These are phyloP conservation scores for Phlegmacium glaucopus DNA, from an alignment of 768 basidiomycete species.

Conservation along the genomic window DNA sequence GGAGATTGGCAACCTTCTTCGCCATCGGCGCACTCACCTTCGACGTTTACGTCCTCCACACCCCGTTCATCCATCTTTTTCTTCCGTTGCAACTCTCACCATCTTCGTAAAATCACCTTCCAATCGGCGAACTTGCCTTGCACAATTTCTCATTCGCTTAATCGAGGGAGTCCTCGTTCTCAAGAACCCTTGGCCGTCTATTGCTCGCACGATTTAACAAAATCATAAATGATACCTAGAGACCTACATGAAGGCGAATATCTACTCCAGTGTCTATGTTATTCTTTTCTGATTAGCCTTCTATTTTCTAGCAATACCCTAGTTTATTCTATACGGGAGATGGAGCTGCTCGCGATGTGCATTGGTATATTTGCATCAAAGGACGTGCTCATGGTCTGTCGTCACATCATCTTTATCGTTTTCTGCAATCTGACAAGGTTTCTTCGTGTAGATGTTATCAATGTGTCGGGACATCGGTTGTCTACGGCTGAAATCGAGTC, in stretches of 20 bases:
- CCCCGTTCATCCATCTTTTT: background rate
- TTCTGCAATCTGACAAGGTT: background rate
- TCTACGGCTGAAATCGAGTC: conserved; percentile 99
- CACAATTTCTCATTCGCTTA: conserved; percentile 76
- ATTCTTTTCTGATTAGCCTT: background rate
- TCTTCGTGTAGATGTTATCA: conserved; percentile 76
- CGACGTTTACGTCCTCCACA: no score
- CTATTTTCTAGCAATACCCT: conserved; percentile 59
- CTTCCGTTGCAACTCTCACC: conserved; percentile 58
- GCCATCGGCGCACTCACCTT: background rate
- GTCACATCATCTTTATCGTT: conserved; percentile 14
- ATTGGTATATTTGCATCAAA: conserved; percentile 99
- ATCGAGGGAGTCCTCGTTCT: conserved; percentile 88
- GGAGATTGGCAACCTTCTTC: conserved; percentile 35
- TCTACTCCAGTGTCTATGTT: background rate
- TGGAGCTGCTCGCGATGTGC: conserved; percentile 88
- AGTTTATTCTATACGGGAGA: conserved; percentile 97
- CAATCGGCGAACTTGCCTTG: conserved; percentile 66
- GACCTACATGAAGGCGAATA: conserved; percentile 45
- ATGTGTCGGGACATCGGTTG: conserved; percentile 95
- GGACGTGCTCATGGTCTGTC: conserved; percentile 85
- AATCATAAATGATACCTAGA: conserved; percentile 82
- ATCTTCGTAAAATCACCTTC: conserved; percentile 46
- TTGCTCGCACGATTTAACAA: conserved; percentile 87
- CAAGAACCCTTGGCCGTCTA: conserved; percentile 85